Evolutionary conservation across 768 basidiomycete genomes (phyloP).

Genomic region (Lentinula edodes): DNA sequence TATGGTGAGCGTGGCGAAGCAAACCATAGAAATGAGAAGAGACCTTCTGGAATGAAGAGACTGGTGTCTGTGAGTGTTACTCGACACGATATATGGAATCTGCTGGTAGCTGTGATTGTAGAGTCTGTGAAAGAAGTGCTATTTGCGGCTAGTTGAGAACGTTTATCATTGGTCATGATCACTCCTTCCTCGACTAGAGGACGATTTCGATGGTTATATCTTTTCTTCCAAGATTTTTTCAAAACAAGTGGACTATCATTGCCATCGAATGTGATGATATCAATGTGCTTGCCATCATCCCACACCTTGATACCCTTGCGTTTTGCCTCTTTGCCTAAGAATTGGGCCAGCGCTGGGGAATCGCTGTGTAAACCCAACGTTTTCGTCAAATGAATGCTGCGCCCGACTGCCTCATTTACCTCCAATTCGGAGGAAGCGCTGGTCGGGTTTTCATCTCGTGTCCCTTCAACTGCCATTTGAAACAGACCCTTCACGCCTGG

Average conservation of each 20-base stretch:
- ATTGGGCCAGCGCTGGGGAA: conserved; percentile 43
- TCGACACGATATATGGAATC: conserved; percentile 46
- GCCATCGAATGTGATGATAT: conserved; percentile 18
- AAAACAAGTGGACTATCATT: conserved; percentile 4
- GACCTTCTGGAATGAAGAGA: conserved; percentile 39
- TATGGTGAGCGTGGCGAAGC: background rate
- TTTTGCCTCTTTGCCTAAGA: conserved; percentile 37
- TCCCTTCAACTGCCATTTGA: conserved; percentile 37
- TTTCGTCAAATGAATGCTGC: conserved; percentile 24
- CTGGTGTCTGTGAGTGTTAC: conserved; percentile 44
- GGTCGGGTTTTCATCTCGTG: background rate
- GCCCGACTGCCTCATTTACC: conserved; percentile 6
- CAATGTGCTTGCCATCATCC: conserved; percentile 30
- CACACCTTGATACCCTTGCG: conserved; percentile 38
- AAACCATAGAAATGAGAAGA: conserved; percentile 5
- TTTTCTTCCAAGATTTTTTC: conserved; percentile 29
- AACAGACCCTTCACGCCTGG: conserved; percentile 46
- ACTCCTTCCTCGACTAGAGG: background rate
- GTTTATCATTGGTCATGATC: background rate
- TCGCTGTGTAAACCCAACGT: conserved; percentile 46
- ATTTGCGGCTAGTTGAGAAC: background rate
- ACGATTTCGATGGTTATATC: conserved; percentile 27
- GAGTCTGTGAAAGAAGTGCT: background rate
- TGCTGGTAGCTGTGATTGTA: conserved; percentile 23
- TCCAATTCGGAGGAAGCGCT: conserved; percentile 3